phyloP scores from a whole-genome alignment of 768 basidiomycete genomes.

The Lactarius deliciosus region DNA sequence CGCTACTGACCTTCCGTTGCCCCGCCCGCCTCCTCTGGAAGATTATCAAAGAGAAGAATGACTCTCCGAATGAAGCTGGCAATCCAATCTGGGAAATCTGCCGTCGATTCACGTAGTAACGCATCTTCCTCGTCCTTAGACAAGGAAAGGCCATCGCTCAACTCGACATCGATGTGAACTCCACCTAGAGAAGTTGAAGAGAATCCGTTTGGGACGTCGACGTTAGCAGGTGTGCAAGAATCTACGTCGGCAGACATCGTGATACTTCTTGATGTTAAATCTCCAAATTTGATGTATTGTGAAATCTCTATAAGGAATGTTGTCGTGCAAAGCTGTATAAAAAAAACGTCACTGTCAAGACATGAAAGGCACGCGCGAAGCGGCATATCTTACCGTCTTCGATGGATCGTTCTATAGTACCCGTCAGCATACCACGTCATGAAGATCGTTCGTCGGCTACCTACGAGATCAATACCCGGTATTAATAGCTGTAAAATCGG shows the following conservation, averaged over 20 bases:
- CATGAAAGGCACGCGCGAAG: slow-evolving; percentile 1
- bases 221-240: slow-evolving; percentile 23
- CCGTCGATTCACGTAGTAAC: slow-evolving; percentile 67
- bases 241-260: slow-evolving; percentile 31
- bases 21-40: slow-evolving; percentile 79
- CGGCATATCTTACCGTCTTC: slow-evolving; percentile 57
- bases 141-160: slow-evolving; percentile 40
- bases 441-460: slow-evolving; percentile 31
- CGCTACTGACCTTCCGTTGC: slow-evolving; percentile 55
- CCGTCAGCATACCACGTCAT: slow-evolving; percentile 1
- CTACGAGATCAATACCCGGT: slow-evolving; percentile 83
- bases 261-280: slow-evolving; percentile 46
- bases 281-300: slow-evolving; percentile 72
- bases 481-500: slow-evolving; percentile 78
- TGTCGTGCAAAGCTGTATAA: slow-evolving; percentile 63
- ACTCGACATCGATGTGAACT: slow-evolving; percentile 6
- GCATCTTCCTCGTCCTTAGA: slow-evolving; percentile 69
- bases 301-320: slow-evolving; percentile 73
- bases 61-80: slow-evolving; percentile 77
- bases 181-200: slow-evolving; percentile 39
- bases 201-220: slow-evolving; percentile 25
- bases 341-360: slow-evolving; percentile 23
- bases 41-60: slow-evolving; percentile 76
- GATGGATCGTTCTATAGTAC: slow-evolving; percentile 65
- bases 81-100: slow-evolving; percentile 79